These are phyloP conservation scores for Rubroboletus satanas DNA, from an alignment of 768 basidiomycete genomes.

Conservation along the genomic window DNA sequence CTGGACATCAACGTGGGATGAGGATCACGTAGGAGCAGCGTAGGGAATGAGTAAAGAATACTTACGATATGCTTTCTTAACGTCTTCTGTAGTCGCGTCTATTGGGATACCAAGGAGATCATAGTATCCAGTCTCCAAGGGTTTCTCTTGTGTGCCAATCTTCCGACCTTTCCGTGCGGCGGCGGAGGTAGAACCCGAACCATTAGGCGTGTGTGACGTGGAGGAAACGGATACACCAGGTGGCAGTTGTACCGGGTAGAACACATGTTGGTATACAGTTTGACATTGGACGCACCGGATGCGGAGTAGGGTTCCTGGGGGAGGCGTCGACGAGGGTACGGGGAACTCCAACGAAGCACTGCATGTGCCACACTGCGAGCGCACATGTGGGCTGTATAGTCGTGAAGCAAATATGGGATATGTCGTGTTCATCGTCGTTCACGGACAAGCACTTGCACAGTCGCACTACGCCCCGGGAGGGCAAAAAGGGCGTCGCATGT, in stretches of 20 bases:
- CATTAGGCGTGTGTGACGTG: slow-evolving; percentile 16
- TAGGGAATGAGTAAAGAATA: neutral
- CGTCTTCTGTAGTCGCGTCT: slow-evolving; percentile 74
- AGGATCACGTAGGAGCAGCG: neutral
- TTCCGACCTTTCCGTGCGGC: slow-evolving; percentile 54
- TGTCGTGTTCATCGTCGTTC: slow-evolving; percentile 42
- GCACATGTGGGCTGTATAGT: slow-evolving; percentile 62
- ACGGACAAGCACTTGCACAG: neutral
- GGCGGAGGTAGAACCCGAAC: slow-evolving; percentile 17
- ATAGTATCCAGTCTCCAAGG: slow-evolving; percentile 88
- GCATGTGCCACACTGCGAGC: slow-evolving; percentile 59
- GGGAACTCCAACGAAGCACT: slow-evolving; percentile 60
- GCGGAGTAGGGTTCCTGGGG: slow-evolving; percentile 54
- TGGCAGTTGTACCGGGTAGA: slow-evolving; percentile 62
- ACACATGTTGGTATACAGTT: slow-evolving; percentile 55
- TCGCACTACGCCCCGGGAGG: neutral
- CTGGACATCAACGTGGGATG: slow-evolving; percentile 32
- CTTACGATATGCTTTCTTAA: slow-evolving; percentile 88
- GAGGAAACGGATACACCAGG: slow-evolving; percentile 15
- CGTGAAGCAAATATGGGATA: slow-evolving; percentile 59
- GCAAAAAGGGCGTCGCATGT: slow-evolving; percentile 10
- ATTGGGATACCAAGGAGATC: slow-evolving; percentile 76
- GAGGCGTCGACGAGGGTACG: slow-evolving; percentile 55
- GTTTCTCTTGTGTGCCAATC: slow-evolving; percentile 85
- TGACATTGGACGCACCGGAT: slow-evolving; percentile 72